Conservation (phyloP, 257 asterid species). For the Capsicum baccatum region DNA sequence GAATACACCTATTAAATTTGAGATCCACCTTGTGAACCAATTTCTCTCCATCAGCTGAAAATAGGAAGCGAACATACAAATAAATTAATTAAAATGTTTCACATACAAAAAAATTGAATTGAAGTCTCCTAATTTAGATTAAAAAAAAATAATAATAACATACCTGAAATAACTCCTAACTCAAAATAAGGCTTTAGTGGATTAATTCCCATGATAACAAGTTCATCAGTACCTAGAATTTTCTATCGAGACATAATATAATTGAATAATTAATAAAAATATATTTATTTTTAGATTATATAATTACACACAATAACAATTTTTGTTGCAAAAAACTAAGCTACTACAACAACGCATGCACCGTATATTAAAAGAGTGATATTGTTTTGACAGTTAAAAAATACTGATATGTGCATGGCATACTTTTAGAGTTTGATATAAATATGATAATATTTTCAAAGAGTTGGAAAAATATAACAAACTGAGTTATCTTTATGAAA, state of each 20-base stretch:
- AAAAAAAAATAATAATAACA: neutral
- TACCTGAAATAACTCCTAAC: slow-evolving; percentile 74
- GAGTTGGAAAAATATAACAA: neutral
- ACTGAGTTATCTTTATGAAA: neutral
- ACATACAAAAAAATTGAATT: too few species aligned
- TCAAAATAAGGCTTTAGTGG: slow-evolving; percentile 54
- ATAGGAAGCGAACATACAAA: neutral
- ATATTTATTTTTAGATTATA: neutral
- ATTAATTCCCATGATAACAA: slow-evolving; percentile 57
- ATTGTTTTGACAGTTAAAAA: neutral
- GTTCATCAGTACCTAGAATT: slow-evolving; percentile 60
- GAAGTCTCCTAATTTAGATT: neutral
- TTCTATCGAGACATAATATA: slow-evolving; percentile 39
- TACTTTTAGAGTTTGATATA: neutral
- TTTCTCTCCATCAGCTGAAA: slow-evolving; percentile 61
- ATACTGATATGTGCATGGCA: fast-evolving
- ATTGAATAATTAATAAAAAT: neutral
- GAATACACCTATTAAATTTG: slow-evolving; percentile 55
- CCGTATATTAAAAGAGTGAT: too few species aligned
- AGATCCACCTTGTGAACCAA: slow-evolving; percentile 69
- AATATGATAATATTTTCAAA: neutral
- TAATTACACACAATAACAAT: neutral
- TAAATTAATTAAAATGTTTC: neutral
- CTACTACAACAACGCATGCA: neutral
- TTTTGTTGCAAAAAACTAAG: neutral